Evolutionary conservation across 129 eudicot genomes (phyloP), one percentile per base, ranked within the genome.

Genomic region (Tagetes patula): DNA sequence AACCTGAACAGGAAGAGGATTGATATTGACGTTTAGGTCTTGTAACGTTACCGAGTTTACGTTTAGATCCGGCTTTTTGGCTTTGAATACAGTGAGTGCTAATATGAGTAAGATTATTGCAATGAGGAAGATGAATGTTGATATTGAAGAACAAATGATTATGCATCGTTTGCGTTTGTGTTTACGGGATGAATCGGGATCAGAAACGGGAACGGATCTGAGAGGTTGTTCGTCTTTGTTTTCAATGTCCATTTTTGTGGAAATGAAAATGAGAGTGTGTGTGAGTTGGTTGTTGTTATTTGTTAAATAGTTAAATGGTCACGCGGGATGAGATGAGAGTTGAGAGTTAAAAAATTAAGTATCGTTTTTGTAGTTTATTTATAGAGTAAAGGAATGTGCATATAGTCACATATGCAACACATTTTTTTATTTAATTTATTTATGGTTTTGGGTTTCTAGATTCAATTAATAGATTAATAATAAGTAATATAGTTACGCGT

Each of bases 141-240:
- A 11, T 20, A 80, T 8, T 1, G 84, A 74, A 42, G 80, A 56
- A 12, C 79, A 80, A 41, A 62, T 59, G 42, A 79, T 79, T 14
- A 79, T 72, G 74, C 78, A 52, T 72, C 78, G 12, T 13, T 78
- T 73, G 36, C 82, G 73, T 52, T 63, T 63, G 3, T n/a, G 82
- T 7, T 78, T 65, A 1, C 67, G 61, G 5, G 78, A 27, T 3
- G n/a, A 41, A 5, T 72, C 73, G 46, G 61, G 2, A 20, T 42
- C 3, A n/a, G 82, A 1, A 14, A 8, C 3, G 46, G 49, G 5
- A 7, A 56, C 3, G 33, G 78, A 73, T 79, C 69, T 37, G 74
- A 79, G 82, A 11, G 82, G 82, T 12, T 71, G 78, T 36, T 72
- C 82, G 9, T 79, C 78, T 65, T 55, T 79, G 56, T 79, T 79